Conservation (phyloP, 2,329 filamentous ascomycete species). For the Scedosporium dehoogii region DNA sequence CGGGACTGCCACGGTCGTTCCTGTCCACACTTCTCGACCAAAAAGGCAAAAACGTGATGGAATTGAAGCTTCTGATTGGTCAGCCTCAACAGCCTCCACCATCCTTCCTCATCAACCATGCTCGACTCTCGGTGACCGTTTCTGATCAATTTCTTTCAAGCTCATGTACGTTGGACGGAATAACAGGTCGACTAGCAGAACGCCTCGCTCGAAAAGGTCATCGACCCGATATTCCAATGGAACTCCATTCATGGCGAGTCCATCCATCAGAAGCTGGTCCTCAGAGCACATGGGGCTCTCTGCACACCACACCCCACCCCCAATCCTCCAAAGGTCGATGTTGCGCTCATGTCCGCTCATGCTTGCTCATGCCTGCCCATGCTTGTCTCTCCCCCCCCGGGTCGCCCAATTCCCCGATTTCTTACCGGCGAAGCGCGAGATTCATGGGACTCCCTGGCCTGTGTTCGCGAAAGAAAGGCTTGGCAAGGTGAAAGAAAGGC, state of each 20-base stretch:
- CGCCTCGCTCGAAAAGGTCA: background rate
- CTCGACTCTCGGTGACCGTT: conserved; percentile 5
- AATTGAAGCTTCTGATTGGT: background rate
- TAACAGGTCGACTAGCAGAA: background rate
- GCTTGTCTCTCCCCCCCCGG: background rate
- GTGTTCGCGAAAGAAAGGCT: background rate
- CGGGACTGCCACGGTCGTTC: background rate
- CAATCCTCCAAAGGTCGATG: background rate
- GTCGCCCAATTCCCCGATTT: background rate
- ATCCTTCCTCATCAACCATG: background rate
- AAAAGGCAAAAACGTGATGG: conserved; percentile 4
- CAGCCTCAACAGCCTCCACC: background rate
- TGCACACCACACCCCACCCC: background rate
- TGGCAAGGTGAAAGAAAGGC: background rate
- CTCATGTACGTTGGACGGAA: background rate
- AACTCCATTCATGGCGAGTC: background rate
- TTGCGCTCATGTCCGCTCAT: background rate
- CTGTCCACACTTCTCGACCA: background rate
- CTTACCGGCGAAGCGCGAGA: background rate
- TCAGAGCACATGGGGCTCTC: conserved; percentile 3
- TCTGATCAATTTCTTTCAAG: background rate
- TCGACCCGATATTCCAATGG: background rate
- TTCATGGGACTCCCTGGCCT: background rate
- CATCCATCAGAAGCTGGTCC: background rate
- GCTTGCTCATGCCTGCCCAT: background rate